Evolutionary conservation across 78 protist species (phyloP).

Genomic region (Chrysochromulina parva): DNA sequence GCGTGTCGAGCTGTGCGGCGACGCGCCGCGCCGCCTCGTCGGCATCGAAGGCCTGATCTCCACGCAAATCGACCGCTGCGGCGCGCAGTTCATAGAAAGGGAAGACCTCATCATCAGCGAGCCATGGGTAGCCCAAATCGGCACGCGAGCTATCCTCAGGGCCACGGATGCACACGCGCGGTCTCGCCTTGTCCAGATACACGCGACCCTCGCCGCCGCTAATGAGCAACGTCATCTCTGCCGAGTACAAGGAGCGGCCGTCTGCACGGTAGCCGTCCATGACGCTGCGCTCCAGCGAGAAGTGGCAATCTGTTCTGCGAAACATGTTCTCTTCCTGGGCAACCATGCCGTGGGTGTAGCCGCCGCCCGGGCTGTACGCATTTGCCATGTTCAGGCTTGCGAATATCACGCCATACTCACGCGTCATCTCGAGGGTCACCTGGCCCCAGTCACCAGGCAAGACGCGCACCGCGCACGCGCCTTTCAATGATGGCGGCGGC

Average conservation of each 20-base stretch:
- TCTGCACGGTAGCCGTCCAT: not conserved
- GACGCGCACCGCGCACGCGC: no score
- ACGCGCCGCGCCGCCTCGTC: not conserved
- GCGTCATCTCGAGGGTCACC: no score
- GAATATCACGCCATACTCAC: not conserved
- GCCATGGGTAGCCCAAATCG: not conserved
- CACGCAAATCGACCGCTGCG: not conserved
- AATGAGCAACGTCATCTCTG: not conserved
- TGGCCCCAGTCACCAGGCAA: no score
- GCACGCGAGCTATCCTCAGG: not conserved
- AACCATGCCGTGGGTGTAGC: not conserved
- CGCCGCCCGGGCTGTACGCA: not conserved
- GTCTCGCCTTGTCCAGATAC: not conserved
- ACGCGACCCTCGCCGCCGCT: not conserved
- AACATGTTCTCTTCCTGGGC: not conserved
- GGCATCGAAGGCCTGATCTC: not conserved
- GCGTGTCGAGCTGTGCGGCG: not conserved
- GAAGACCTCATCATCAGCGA: not conserved
- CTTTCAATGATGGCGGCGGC: no score
- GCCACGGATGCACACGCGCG: not conserved
- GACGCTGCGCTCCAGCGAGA: not conserved
- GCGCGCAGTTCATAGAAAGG: not conserved
- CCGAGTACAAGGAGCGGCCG: not conserved
- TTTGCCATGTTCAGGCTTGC: not conserved
- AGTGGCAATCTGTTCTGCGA: not conserved